Base-by-base conservation (phyloP, 2,329 filamentous ascomycete species). In the Fusarium austroafricanum region DNA sequence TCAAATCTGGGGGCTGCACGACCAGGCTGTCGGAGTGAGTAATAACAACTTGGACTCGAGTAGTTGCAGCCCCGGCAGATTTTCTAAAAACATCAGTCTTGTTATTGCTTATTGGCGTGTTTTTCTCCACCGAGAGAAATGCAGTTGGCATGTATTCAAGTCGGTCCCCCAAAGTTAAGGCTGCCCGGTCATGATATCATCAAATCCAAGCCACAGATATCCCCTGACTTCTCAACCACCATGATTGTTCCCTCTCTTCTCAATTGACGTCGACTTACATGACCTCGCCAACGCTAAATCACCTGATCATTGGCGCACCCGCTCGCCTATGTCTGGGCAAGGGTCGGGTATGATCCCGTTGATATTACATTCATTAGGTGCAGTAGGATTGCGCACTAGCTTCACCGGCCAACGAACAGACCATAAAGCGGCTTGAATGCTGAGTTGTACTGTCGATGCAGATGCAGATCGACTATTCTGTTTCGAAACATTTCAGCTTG, bases 301-400 rank as follows among this genome's bases (percentile, higher is more conserved):
- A 74, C 72, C 71, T 73, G 71, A 74, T 74, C 69, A 54, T 61
- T 67, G 49, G 61, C 62, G 67, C 59, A 63, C 47, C 51, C 49
- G 49, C 52, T 60, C 62, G 62, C 69, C 65, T 60, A 71, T 71
- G 61, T 61, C 53, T 59, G 46, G 46, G 61, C 70, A 67, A 67
- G 71, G 67, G 53, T 74, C 71, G 72, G 72, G 71, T 56, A 73
- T 57, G 61, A 33, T 65, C 67, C 72, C 67, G 72, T 50, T 61
- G 65, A 66, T 65, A 73, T 71, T 73, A 54, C 70, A 58, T 65
- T 56, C 63, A 55, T 66, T 67, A 74, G 65, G 51, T 58, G 38
- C 59, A 52, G 58, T 39, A 29, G 44, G 55, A 71, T 65, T 60
- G 31, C 38, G 55, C 68, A 66, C 68, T 74, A 71, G 61, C 58